Base-by-base conservation (phyloP, 73 alveolate genomes). In the Tetrahymena borealis region DNA sequence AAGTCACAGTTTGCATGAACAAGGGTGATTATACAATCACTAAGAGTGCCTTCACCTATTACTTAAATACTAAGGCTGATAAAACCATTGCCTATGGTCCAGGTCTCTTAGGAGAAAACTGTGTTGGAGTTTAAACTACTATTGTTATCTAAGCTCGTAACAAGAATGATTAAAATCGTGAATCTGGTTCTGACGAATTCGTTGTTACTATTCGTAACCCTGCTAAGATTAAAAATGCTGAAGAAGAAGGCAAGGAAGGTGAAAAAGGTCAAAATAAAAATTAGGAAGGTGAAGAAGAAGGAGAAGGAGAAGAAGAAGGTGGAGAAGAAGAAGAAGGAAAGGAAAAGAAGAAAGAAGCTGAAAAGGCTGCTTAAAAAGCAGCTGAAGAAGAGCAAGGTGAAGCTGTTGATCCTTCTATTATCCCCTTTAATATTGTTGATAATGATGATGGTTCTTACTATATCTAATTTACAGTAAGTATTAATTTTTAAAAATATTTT, bases 21-120 rank as follows among this genome's bases (percentile, higher is more conserved):
- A 98, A 98, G 93, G 99, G 98, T 92, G 99, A 98, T 95, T 96
- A 96, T 40, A 98, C 99, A 36, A 99, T 99, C 78, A 99, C 99
- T 85, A 96, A 96, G 39, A 91, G 96, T 92, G 95, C 97, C 90
- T 99, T 98, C 95, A 94, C 98, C 41, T 99, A 98, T 96, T 99
- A 98, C 97, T 95, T 98, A 98, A 99, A 99, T 95, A 97, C 99
- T 39, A 98, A 98, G 91, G 99, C 99, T 32, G 98, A 97, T 95
- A 98, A 98, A 96, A 98, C 99, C 33, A 97, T 99, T 39, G 99
- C 99, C 96, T 99, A 97, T 94, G 99, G 99, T 13, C 99, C 99
- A 3, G 99, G 99, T 40, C 97, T 99, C 4, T 94, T 99, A 32
- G 94, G 96, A 90, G 99, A 97, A 28, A 98, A 98, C 32, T 98